phyloP scores from a whole-genome alignment of 345 rosid species.

The Acer negundo region DNA sequence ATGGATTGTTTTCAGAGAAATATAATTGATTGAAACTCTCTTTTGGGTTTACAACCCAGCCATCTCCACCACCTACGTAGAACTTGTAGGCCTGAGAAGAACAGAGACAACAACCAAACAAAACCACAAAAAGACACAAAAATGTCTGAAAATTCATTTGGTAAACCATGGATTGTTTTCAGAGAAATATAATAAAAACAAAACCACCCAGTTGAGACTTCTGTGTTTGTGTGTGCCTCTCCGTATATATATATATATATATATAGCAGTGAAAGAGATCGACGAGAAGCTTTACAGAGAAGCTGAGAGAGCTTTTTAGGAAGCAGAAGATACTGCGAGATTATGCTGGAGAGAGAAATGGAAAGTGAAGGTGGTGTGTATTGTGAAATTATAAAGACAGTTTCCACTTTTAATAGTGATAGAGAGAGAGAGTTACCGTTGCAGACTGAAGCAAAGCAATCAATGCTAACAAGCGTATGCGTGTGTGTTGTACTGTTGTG shows the following conservation, averaged over 20 bases:
- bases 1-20: not conserved
- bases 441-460: not conserved
- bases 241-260: not conserved
- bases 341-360: not conserved
- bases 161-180: not conserved
- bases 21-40: constrained; percentile 48
- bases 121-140: constrained; percentile 26
- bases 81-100: constrained; percentile 40
- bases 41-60: constrained; percentile 51
- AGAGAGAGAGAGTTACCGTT: constrained; percentile 12
- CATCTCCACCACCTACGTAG: constrained; percentile 64
- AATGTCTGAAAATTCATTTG: constrained; percentile 30
- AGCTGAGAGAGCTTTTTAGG: not conserved
- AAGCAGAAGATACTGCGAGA: not conserved
- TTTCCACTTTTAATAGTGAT: not conserved
- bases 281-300: too few relatives aligned
- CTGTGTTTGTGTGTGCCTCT: not conserved
- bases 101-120: constrained; percentile 25
- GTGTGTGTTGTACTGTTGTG: not conserved
- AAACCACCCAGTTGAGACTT: not conserved
- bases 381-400: too few relatives aligned
- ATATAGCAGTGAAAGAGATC: not conserved
- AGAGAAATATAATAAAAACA: not conserved
- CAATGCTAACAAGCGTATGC: not conserved
- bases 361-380: too few relatives aligned